These are phyloP conservation scores for Amniculicola lignicola DNA, from an alignment of 495 filamentous ascomycete species.

Conservation along the genomic window DNA sequence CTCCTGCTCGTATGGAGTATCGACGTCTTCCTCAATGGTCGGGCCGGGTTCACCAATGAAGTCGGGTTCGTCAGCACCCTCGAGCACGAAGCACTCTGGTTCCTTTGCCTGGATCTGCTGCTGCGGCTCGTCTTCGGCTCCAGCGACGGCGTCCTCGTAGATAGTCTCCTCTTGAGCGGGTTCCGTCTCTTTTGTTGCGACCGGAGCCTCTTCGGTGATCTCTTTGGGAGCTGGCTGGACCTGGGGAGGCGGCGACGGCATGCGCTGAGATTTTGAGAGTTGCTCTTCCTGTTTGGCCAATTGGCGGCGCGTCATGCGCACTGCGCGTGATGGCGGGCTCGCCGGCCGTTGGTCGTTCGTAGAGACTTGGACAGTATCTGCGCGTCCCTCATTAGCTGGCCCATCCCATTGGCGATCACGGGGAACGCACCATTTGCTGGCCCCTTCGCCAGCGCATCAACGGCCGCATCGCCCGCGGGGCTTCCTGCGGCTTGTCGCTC, in stretches of 20 bases:
- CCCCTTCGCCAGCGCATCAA: constrained; percentile 25
- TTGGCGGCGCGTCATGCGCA: constrained; percentile 34
- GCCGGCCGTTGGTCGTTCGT: constrained; percentile 28
- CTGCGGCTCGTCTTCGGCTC: no score
- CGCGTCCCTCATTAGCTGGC: constrained; percentile 19
- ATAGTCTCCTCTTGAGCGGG: no score
- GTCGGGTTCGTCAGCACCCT: no score
- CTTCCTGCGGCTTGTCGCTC: constrained; percentile 28
- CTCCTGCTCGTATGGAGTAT: background rate
- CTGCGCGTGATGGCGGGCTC: constrained; percentile 26
- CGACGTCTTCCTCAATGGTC: background rate
- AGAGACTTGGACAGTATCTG: constrained; percentile 32
- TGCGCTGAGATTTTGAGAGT: constrained; percentile 14
- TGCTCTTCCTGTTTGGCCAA: constrained; percentile 30
- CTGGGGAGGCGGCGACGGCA: background rate
- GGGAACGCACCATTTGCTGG: constrained; percentile 16
- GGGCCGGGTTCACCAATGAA: background rate
- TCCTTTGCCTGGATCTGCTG: no score
- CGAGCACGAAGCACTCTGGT: no score
- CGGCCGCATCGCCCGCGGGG: constrained; percentile 26
- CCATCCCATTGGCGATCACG: background rate
- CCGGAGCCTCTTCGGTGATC: background rate
- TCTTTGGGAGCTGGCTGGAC: background rate
- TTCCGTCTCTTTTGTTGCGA: constrained; percentile 1
- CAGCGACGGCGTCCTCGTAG: no score